These are phyloP conservation scores for Sideroxylon spinosum DNA, from an alignment of 179 eudicot genomes.

Conservation along the genomic window DNA sequence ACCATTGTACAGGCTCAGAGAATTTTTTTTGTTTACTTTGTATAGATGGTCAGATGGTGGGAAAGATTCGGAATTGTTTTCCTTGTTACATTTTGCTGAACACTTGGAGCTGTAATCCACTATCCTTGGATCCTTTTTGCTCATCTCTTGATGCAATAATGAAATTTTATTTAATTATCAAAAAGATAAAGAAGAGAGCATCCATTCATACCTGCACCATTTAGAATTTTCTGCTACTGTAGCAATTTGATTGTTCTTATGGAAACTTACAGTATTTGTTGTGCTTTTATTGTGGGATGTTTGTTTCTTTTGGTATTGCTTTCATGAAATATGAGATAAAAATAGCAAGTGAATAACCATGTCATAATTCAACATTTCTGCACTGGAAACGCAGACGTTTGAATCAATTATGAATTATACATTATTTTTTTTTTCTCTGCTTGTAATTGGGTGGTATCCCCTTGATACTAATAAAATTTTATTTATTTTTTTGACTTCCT, in stretches of 20 bases:
- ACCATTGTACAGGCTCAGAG: too few species aligned
- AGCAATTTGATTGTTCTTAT: neutral
- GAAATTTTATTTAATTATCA: too few species aligned
- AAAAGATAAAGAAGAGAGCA: too few species aligned
- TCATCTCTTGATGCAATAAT: too few species aligned
- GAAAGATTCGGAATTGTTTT: too few species aligned
- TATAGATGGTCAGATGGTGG: too few species aligned
- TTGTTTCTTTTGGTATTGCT: neutral
- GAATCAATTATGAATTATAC: neutral
- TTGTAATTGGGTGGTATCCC: too few species aligned
- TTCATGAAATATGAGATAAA: neutral
- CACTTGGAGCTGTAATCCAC: too few species aligned
- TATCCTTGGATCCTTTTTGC: too few species aligned
- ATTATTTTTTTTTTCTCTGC: neutral
- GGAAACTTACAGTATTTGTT: neutral
- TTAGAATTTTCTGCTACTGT: neutral
- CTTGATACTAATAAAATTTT: neutral
- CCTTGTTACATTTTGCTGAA: too few species aligned
- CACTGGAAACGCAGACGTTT: neutral
- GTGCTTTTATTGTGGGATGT: neutral
- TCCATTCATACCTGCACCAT: neutral
- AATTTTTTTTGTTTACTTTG: too few species aligned
- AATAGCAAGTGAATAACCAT: neutral
- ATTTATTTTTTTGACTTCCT: neutral
- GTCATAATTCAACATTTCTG: slow-evolving; percentile 1